Percentiles rank a stretch among this genome's conserved stretches.
Conservation (phyloP, 1,284 basidiomycete genomes). For the Trametes polyzona region DNA sequence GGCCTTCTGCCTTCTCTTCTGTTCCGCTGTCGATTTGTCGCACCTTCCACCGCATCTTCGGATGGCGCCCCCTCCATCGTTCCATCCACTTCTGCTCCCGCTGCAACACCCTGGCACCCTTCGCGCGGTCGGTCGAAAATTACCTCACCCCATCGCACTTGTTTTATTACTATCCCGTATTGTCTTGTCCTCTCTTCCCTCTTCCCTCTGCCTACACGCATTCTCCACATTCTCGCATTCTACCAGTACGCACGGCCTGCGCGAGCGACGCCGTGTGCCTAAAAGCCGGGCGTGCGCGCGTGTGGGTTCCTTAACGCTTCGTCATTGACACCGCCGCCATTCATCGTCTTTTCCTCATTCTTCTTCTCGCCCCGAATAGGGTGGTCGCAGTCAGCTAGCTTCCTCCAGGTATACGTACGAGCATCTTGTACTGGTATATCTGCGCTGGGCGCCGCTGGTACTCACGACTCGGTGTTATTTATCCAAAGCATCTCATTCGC, state of each 20-base stretch:
- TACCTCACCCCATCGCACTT: slow-evolving; percentile 21
- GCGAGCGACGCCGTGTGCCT: slow-evolving; percentile 8
- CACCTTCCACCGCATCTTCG: slow-evolving; percentile 19
- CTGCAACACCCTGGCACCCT: slow-evolving; percentile 13
- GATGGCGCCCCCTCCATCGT: slow-evolving; percentile 19
- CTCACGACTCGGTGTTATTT: slow-evolving; percentile 21
- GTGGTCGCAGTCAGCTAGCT: slow-evolving; percentile 19
- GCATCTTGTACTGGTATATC: slow-evolving; percentile 30
- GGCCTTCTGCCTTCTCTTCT: slow-evolving; percentile 20
- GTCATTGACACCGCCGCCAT: not conserved
- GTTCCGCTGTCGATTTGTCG: slow-evolving; percentile 28
- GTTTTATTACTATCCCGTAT: slow-evolving; percentile 30
- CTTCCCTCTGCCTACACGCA: slow-evolving; percentile 2
- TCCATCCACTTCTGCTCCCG: not conserved
- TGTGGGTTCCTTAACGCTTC: slow-evolving; percentile 4
- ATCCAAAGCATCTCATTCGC: slow-evolving; percentile 18
- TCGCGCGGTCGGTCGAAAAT: slow-evolving; percentile 26
- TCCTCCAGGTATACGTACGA: slow-evolving; percentile 27
- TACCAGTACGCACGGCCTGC: slow-evolving; percentile 10
- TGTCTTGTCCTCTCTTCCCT: slow-evolving; percentile 2
- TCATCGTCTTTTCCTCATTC: not conserved
- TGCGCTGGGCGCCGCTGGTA: slow-evolving; percentile 30
- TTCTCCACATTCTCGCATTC: not conserved
- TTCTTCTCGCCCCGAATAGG: slow-evolving; percentile 6
- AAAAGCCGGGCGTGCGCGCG: slow-evolving; percentile 9